Evolutionary conservation across 2,329 filamentous ascomycete species (phyloP), one percentile per base, ranked within the genome.

Genomic region (Conoideocrella luteorostrata): DNA sequence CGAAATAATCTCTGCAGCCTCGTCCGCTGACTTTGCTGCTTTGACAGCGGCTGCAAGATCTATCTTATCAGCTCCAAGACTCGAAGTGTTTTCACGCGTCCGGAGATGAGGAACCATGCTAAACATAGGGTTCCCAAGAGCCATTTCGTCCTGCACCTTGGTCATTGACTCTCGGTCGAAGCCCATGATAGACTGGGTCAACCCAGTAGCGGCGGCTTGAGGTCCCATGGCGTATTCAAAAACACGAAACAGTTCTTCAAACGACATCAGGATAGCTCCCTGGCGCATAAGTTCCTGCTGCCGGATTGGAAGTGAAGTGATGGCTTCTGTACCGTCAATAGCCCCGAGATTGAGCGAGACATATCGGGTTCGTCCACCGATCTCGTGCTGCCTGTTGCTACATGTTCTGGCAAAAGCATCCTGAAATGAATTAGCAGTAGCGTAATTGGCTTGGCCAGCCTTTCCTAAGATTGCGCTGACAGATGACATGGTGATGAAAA

Each of bases 401-500:
- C 12, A 30, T 30, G 28, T 63, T 22, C 69, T 71, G 3, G 68
- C 61, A 2, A 72, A 56, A 1, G 51, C 47, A 13, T 53, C 51
- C 5, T 72, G 57, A 58, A 69, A 75, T 32, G 64, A 63, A 52
- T 75, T 75, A 18, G 65, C 72, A 0, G 71, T 68, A 3, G 67
- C 63, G 53, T 80, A 80, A 4, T 73, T 71, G 7, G 71, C 69
- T 47, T 78, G 74, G 0, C 69, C 70, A 36, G 63, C 62, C 53
- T 72, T 71, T 1, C 72, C 74, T 12, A 76, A 71, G 3, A 71
- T 62, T 11, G 72, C 67, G 5, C 71, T 68, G 1, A 69, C 67
- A 3, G 72, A 73, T 0, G 75, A 78, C 20, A 75, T 67, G 23
- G 69, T 65, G 15, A 74, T 60, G 57, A 78, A 78, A 60, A 78